phyloP scores from a whole-genome alignment of 1,284 basidiomycete genomes.

The Leccinum laetum region DNA sequence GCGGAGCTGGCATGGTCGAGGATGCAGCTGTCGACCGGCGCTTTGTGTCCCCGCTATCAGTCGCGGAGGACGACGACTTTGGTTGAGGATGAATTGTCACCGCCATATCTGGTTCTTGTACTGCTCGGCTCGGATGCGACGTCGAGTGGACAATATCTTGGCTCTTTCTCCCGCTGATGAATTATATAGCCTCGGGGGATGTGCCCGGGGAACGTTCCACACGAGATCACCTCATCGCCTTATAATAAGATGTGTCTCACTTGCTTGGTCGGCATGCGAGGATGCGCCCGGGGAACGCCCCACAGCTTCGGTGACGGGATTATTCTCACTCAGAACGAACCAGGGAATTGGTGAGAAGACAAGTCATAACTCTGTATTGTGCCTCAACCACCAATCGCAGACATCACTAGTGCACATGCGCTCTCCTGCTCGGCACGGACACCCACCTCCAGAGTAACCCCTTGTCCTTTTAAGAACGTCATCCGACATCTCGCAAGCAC shows the following conservation, averaged over 20 bases:
- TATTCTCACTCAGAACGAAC: background rate
- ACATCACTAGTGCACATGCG: conserved; percentile 78
- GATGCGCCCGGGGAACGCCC: background rate
- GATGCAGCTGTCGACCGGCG: conserved; percentile 13
- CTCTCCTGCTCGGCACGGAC: too few species aligned
- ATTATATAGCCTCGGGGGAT: background rate
- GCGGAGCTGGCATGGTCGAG: conserved; percentile 34
- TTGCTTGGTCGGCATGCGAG: background rate
- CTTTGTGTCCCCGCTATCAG: conserved; percentile 14
- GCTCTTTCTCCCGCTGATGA: background rate
- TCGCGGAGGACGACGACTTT: conserved; percentile 1
- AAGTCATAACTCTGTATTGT: background rate
- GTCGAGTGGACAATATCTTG: background rate
- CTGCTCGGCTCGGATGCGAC: background rate
- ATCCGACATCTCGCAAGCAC: too few species aligned
- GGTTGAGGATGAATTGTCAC: conserved; percentile 17
- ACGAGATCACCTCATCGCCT: background rate
- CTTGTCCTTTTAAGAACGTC: too few species aligned
- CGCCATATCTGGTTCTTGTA: conserved; percentile 6
- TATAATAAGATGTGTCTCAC: background rate
- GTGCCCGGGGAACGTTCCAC: conserved; percentile 7
- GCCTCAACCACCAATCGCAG: conserved; percentile 79
- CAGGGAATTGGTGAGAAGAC: background rate
- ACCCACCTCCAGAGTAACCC: too few species aligned
- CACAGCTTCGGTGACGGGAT: conserved; percentile 2